Percentiles rank a stretch among this genome's conserved stretches.
Evolutionary conservation across 148 eudicot species (phyloP).

Genomic region (Rhododendron kiyosumense): DNA sequence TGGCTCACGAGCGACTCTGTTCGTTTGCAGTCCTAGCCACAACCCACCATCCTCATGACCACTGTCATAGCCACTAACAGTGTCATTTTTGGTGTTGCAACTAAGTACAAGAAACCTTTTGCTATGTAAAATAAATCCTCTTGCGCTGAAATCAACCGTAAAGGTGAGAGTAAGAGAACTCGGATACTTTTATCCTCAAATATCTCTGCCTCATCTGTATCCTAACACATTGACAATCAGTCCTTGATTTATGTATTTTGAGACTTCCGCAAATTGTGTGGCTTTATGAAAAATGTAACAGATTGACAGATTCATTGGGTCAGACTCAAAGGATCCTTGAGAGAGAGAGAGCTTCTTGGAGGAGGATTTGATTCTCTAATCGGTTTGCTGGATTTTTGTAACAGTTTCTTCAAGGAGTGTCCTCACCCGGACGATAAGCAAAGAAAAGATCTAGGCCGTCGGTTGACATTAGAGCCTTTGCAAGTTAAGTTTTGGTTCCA

Average conservation of each 20-base stretch:
- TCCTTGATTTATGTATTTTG: background rate
- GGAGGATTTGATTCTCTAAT: background rate
- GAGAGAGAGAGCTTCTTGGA: background rate
- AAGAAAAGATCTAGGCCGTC: constrained; percentile 88
- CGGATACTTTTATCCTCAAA: background rate
- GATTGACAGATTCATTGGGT: background rate
- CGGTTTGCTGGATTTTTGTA: background rate
- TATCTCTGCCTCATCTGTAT: background rate
- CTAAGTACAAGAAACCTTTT: background rate
- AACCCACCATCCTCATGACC: too few relatives aligned
- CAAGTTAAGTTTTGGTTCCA: constrained; percentile 99
- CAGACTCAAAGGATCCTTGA: background rate
- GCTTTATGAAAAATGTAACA: background rate
- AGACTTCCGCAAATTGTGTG: background rate
- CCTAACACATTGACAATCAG: background rate
- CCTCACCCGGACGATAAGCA: constrained; percentile 99
- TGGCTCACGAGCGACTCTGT: too few relatives aligned
- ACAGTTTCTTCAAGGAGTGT: constrained; percentile 91
- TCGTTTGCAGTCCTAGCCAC: too few relatives aligned
- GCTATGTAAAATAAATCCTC: background rate
- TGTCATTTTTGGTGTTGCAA: background rate
- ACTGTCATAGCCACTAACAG: background rate
- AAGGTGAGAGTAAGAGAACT: background rate
- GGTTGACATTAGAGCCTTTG: constrained; percentile 73
- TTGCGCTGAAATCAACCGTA: background rate